phyloP scores from a whole-genome alignment of 1,284 basidiomycete species.

The Puccinia triticina region DNA sequence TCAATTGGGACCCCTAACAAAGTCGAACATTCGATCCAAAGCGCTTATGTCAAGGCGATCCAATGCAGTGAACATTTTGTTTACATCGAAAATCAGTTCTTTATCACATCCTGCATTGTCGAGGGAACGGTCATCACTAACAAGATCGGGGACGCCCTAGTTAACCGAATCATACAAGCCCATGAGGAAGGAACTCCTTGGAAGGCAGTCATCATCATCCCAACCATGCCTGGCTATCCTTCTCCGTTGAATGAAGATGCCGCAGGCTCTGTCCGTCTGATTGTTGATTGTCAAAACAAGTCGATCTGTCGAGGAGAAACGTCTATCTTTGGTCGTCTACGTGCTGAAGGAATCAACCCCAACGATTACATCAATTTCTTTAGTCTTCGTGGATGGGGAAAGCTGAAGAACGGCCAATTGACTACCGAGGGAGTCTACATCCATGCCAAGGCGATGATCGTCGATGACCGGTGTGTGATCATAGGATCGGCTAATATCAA shows the following conservation, averaged over 20 bases:
- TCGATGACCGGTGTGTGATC: slow-evolving; percentile 94
- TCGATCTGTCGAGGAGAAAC: slow-evolving; percentile 85
- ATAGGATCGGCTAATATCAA: slow-evolving; percentile 99
- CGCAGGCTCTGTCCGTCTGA: slow-evolving; percentile 87
- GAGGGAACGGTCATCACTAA: slow-evolving; percentile 89
- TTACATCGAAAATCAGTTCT: slow-evolving; percentile 98
- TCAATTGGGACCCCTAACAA: slow-evolving; percentile 84
- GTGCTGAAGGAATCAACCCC: slow-evolving; percentile 87
- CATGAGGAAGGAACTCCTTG: slow-evolving; percentile 79
- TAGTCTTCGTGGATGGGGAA: slow-evolving; percentile 89
- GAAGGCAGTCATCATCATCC: slow-evolving; percentile 92
- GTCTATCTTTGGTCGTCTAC: slow-evolving; percentile 85
- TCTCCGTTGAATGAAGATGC: slow-evolving; percentile 90
- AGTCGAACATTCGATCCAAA: slow-evolving; percentile 90
- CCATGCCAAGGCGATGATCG: slow-evolving; percentile 86
- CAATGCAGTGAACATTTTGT: slow-evolving; percentile 91
- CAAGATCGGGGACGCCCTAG: slow-evolving; percentile 89
- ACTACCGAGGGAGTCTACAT: slow-evolving; percentile 86
- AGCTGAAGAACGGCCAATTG: slow-evolving; percentile 78
- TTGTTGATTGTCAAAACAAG: slow-evolving; percentile 88
- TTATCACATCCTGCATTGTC: slow-evolving; percentile 90
- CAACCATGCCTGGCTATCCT: slow-evolving; percentile 88
- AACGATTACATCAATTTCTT: slow-evolving; percentile 92
- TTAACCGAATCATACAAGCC: slow-evolving; percentile 86
- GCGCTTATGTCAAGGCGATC: slow-evolving; percentile 84